Percentiles rank a stretch among this genome's conserved stretches.
phyloP scores from a whole-genome alignment of 352 stramenopile genomes.

The Globisporangium cederbergense region DNA sequence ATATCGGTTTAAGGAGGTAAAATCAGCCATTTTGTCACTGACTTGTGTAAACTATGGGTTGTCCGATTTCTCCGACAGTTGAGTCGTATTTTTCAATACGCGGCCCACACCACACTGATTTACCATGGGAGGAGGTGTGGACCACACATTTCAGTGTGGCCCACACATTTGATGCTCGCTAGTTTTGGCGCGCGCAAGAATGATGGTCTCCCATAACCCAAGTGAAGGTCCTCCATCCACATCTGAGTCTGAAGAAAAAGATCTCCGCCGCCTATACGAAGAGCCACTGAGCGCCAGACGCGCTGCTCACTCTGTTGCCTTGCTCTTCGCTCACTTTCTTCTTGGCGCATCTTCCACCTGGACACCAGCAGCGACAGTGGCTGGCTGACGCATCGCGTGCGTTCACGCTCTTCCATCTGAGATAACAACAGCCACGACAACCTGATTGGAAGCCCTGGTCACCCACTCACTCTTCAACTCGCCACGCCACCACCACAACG shows the following conservation, averaged over 20 bases:
- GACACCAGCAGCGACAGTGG: no score
- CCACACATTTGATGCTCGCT: no score
- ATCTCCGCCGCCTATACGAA: background rate
- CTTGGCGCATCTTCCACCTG: background rate
- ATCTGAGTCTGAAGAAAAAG: slow-evolving; percentile 11
- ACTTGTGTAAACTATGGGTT: no score
- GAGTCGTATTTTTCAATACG: no score
- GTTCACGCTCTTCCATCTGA: background rate
- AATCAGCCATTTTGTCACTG: no score
- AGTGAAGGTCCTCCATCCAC: background rate
- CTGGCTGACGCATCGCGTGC: background rate
- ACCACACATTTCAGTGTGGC: no score
- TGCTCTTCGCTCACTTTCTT: background rate
- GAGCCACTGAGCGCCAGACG: background rate
- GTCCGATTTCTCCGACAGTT: no score
- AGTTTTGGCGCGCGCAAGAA: no score
- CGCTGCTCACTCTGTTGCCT: background rate
- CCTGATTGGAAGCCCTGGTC: background rate
- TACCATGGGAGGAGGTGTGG: no score
- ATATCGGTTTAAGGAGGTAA: no score
- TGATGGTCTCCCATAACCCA: background rate
- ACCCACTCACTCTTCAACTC: slow-evolving; percentile 14
- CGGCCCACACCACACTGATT: no score
- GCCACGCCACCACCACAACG: background rate
- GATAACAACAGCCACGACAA: background rate